Percentiles rank a stretch among this genome's conserved stretches.
These are phyloP conservation scores for Aureobasidium pullulans DNA, from an alignment of 2,329 filamentous ascomycete species.

Conservation along the genomic window DNA sequence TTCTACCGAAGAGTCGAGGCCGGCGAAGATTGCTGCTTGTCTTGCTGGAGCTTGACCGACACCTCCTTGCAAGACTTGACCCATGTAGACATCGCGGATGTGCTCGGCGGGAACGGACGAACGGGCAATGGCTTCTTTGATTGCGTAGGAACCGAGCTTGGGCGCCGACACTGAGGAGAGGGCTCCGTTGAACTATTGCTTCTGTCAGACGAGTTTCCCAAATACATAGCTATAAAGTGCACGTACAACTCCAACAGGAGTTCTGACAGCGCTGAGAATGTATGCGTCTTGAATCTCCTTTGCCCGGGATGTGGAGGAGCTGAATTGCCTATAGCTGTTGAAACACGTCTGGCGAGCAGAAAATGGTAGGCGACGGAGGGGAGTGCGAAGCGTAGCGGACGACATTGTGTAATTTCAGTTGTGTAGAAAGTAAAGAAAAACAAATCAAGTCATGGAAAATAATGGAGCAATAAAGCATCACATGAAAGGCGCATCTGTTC, in stretches of 20 bases:
- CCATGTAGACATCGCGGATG: conserved; percentile 94
- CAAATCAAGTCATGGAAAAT: not conserved
- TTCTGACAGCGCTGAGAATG: conserved; percentile 83
- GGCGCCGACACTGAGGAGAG: conserved; percentile 77
- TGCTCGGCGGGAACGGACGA: conserved; percentile 72
- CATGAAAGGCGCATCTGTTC: conserved; percentile 7
- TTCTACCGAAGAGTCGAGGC: conserved; percentile 53
- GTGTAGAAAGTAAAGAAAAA: not conserved
- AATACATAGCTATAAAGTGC: not conserved
- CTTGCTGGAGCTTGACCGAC: conserved; percentile 87
- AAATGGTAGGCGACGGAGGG: conserved; percentile 1
- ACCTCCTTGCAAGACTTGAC: conserved; percentile 79
- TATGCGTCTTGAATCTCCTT: conserved; percentile 84
- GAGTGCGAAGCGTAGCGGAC: conserved; percentile 1
- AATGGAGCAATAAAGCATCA: conserved; percentile 5
- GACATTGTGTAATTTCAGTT: not conserved
- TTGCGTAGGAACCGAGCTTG: conserved; percentile 81
- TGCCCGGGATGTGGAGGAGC: conserved; percentile 38
- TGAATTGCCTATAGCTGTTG: conserved; percentile 32
- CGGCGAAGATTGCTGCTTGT: conserved; percentile 83
- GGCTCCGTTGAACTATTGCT: conserved; percentile 81
- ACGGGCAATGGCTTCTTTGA: conserved; percentile 83
- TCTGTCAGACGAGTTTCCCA: not conserved
- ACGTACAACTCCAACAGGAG: conserved; percentile 76
- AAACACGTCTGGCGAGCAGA: conserved; percentile 5